Conservation (phyloP, 768 basidiomycete genomes). For the Podaxis pistillaris region DNA sequence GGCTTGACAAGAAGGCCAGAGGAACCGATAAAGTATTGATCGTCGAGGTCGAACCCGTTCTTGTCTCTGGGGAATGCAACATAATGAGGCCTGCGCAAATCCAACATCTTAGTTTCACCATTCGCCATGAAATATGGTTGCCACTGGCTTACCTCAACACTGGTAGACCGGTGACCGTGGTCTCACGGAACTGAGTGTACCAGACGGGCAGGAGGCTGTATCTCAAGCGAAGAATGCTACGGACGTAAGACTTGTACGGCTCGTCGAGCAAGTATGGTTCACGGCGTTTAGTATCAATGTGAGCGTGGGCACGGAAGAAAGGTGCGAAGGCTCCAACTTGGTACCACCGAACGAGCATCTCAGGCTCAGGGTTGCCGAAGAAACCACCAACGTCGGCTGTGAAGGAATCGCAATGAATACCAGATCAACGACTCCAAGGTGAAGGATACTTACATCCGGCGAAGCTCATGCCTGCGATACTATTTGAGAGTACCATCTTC, state of each 20-base stretch:
- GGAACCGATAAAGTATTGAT: conserved; percentile 89
- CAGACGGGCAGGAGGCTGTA: conserved; percentile 89
- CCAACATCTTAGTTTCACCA: background rate
- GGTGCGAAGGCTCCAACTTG: conserved; percentile 93
- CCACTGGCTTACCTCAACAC: conserved; percentile 63
- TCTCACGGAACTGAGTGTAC: conserved; percentile 97
- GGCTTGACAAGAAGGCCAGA: conserved; percentile 93
- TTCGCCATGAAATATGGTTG: background rate
- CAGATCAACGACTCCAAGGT: background rate
- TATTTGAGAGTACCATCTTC: conserved; percentile 89
- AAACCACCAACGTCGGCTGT: conserved; percentile 98
- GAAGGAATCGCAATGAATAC: conserved; percentile 9
- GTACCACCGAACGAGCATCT: conserved; percentile 97
- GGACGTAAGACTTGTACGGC: conserved; percentile 81
- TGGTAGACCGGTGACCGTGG: conserved; percentile 77
- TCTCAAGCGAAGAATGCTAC: conserved; percentile 74
- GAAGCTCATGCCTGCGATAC: conserved; percentile 89
- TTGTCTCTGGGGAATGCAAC: conserved; percentile 89
- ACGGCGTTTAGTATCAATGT: conserved; percentile 95
- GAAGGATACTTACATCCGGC: conserved; percentile 68
- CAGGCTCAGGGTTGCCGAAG: conserved; percentile 93
- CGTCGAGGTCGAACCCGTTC: conserved; percentile 84
- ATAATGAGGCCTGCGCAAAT: conserved; percentile 79
- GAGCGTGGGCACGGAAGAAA: conserved; percentile 98
- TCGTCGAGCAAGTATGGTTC: conserved; percentile 93